Conservation (phyloP, 2,329 filamentous ascomycete genomes). For the Massarina eburnea region DNA sequence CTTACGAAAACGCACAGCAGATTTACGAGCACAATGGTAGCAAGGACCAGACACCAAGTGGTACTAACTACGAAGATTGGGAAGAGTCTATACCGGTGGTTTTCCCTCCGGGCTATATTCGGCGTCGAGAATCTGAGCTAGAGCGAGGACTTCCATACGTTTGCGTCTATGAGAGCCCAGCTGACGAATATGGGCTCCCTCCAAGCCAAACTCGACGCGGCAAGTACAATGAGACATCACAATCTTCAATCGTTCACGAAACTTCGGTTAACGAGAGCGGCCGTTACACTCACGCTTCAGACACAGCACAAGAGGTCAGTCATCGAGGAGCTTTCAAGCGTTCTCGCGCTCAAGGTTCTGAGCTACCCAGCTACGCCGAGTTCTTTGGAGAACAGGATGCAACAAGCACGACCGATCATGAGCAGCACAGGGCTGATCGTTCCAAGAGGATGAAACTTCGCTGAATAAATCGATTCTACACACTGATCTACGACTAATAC, state of each 20-base stretch:
- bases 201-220: neutral
- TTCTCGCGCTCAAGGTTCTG: neutral
- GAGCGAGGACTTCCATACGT: too few relatives aligned
- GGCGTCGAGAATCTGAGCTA: neutral
- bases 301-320: neutral
- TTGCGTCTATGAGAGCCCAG: neutral
- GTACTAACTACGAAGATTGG: neutral
- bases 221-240: neutral
- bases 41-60: neutral
- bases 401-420: neutral
- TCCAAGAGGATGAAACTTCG: neutral
- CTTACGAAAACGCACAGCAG: neutral
- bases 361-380: neutral
- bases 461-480: neutral
- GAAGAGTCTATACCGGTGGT: neutral
- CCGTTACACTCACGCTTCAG: neutral
- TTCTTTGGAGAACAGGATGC: neutral
- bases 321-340: neutral
- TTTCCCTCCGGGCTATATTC: neutral
- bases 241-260: conserved; percentile 6
- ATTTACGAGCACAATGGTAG: neutral
- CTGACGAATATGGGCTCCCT: neutral
- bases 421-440: neutral
- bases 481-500: neutral
- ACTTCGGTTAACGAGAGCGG: conserved; percentile 2